phyloP scores from a whole-genome alignment of 2,329 filamentous ascomycete species.

The Exophiala lecanii-corni region DNA sequence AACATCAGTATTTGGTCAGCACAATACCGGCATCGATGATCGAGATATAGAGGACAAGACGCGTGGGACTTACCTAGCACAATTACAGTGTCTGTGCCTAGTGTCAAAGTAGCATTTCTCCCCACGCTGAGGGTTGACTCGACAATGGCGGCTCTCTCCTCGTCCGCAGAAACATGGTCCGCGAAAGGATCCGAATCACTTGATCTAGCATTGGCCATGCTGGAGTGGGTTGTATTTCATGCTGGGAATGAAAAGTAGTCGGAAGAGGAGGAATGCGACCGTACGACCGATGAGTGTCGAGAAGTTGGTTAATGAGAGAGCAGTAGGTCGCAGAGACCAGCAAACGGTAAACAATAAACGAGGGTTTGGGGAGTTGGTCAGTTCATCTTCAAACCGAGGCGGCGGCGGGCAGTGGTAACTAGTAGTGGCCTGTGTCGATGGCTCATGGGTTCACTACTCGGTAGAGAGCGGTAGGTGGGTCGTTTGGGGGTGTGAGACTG shows the following conservation, averaged over 20 bases:
- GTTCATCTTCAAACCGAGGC: too few relatives aligned
- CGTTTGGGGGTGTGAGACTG: too few relatives aligned
- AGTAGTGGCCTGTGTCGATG: too few relatives aligned
- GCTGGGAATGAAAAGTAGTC: not conserved
- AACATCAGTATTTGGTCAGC: conserved; percentile 4
- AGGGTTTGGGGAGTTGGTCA: too few relatives aligned
- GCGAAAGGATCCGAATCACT: conserved; percentile 16
- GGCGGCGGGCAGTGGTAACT: too few relatives aligned
- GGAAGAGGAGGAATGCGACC: too few relatives aligned
- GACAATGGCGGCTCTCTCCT: conserved; percentile 33
- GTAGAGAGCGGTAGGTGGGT: too few relatives aligned
- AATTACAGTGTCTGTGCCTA: conserved; percentile 57
- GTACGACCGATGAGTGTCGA: too few relatives aligned
- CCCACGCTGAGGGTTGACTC: conserved; percentile 51
- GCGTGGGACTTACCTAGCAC: conserved; percentile 48
- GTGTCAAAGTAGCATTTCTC: conserved; percentile 55
- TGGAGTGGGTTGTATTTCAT: not conserved
- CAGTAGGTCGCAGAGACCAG: too few relatives aligned
- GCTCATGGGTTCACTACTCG: too few relatives aligned
- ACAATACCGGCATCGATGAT: too few relatives aligned
- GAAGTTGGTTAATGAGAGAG: not conserved
- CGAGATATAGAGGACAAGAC: not conserved
- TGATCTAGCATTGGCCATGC: conserved; percentile 11
- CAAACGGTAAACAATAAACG: too few relatives aligned
- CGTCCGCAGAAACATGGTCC: conserved; percentile 14